A percentile compares a stretch with the other conserved stretches of the same genome.
phyloP scores from a whole-genome alignment of 2,329 filamentous ascomycete species.

The Sporothrix inflata region DNA sequence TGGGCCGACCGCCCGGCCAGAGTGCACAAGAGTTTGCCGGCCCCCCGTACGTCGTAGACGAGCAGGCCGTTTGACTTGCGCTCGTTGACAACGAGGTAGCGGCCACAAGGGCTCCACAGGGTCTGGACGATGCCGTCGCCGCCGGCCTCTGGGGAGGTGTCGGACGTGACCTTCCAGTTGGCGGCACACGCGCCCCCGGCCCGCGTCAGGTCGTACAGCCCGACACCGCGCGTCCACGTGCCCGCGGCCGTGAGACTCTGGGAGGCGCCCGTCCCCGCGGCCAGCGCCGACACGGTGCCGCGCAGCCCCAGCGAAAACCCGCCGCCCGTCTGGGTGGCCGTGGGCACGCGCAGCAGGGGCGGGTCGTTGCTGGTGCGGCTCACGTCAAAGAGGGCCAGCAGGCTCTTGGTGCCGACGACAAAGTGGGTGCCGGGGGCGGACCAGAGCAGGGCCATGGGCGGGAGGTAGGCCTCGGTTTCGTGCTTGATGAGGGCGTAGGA shows the following conservation, averaged over 20 bases:
- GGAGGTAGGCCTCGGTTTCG: conserved; percentile 65
- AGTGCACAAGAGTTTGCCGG: conserved; percentile 59
- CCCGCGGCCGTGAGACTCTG: conserved; percentile 59
- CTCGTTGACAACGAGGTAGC: conserved; percentile 66
- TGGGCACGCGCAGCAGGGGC: conserved; percentile 59
- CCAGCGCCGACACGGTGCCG: conserved; percentile 60
- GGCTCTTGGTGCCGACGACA: conserved; percentile 61
- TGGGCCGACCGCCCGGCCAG: conserved; percentile 54
- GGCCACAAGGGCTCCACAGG: conserved; percentile 64
- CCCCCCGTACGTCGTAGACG: conserved; percentile 66
- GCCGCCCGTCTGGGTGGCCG: conserved; percentile 59
- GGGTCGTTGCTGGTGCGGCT: conserved; percentile 54
- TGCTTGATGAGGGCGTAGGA: conserved; percentile 61
- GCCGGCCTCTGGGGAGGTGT: conserved; percentile 41
- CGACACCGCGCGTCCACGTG: conserved; percentile 66
- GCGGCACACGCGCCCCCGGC: conserved; percentile 58
- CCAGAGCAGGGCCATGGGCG: conserved; percentile 62
- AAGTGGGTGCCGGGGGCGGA: conserved; percentile 60
- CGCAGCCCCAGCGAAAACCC: conserved; percentile 67
- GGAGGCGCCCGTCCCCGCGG: conserved; percentile 37
- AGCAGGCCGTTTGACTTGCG: conserved; percentile 58
- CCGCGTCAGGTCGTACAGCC: conserved; percentile 63
- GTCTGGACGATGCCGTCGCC: conserved; percentile 67
- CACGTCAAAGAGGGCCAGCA: conserved; percentile 63
- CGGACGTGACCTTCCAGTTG: conserved; percentile 61